Percentiles rank a stretch among this genome's conserved stretches.
Evolutionary conservation across 768 basidiomycete genomes (phyloP).

Genomic region (Leccinum longicurvipes): DNA sequence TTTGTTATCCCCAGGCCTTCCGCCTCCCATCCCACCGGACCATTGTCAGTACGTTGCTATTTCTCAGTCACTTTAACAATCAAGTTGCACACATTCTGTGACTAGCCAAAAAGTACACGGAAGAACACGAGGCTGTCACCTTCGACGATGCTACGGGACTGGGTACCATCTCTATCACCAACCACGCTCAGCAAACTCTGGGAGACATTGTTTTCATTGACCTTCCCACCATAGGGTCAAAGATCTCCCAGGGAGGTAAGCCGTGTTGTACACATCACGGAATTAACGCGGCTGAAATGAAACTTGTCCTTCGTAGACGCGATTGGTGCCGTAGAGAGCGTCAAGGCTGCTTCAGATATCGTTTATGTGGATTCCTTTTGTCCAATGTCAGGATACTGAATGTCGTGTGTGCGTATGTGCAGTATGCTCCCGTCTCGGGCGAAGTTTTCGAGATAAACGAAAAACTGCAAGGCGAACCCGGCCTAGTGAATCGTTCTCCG

Average conservation of each 20-base stretch:
- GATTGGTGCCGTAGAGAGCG: slow-evolving; percentile 93
- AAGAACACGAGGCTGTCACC: slow-evolving; percentile 82
- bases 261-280: slow-evolving; percentile 1
- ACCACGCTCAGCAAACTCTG: slow-evolving; percentile 87
- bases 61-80: background rate
- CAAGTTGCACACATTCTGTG: background rate
- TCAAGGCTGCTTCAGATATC: slow-evolving; percentile 95
- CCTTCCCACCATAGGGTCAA: slow-evolving; percentile 62
- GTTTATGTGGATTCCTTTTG: slow-evolving; percentile 39
- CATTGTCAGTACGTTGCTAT: slow-evolving; percentile 23
- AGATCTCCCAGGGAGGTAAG: slow-evolving; percentile 75
- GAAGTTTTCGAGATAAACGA: slow-evolving; percentile 78
- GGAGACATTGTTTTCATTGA: slow-evolving; percentile 99
- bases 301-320: slow-evolving; percentile 45
- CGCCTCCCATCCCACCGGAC: slow-evolving; percentile 17
- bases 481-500: slow-evolving; percentile 84
- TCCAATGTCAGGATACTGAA: slow-evolving; percentile 8
- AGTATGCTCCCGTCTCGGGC: slow-evolving; percentile 95
- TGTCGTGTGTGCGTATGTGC: background rate
- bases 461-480: slow-evolving; percentile 60
- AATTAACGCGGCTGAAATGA: slow-evolving; percentile 5
- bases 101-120: slow-evolving; percentile 13
- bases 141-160: slow-evolving; percentile 76
- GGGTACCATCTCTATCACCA: slow-evolving; percentile 82
- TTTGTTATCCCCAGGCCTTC: background rate